phyloP scores from a whole-genome alignment of 106 monocot genomes.

The Alisma plantagoaquatica region DNA sequence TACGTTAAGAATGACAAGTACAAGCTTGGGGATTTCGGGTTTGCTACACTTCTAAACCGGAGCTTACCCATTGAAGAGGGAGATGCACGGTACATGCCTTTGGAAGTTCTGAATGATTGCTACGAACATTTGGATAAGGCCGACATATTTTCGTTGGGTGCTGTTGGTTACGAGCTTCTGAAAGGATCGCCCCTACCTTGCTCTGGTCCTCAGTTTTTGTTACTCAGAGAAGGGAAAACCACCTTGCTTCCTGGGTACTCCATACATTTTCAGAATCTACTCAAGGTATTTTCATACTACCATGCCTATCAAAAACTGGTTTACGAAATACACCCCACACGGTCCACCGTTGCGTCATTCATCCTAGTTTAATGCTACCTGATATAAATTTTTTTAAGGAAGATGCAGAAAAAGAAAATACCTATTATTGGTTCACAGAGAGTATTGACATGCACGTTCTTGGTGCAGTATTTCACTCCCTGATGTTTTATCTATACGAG shows the following conservation, averaged over 20 bases:
- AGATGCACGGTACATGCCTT: slow-evolving; percentile 92
- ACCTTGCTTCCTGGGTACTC: slow-evolving; percentile 80
- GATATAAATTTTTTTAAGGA: not conserved
- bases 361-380: not conserved
- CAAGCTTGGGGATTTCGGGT: slow-evolving; percentile 96
- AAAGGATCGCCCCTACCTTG: slow-evolving; percentile 75
- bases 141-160: slow-evolving; percentile 90
- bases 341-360: not conserved
- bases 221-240: slow-evolving; percentile 80
- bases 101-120: slow-evolving; percentile 77
- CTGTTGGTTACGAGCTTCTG: slow-evolving; percentile 66
- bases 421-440: not conserved
- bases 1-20: slow-evolving; percentile 69
- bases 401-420: not conserved
- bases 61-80: slow-evolving; percentile 86
- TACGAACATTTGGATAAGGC: slow-evolving; percentile 91
- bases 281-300: slow-evolving; percentile 39
- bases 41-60: slow-evolving; percentile 69
- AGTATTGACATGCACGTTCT: not conserved
- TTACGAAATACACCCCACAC: too few species aligned
- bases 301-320: not conserved
- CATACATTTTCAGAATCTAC: slow-evolving; percentile 59
- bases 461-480: too few species aligned
- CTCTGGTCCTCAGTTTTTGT: slow-evolving; percentile 71
- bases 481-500: not conserved